Evolutionary conservation across 2,329 filamentous ascomycete species (phyloP).

Genomic region (Stemphylium lycopersici): DNA sequence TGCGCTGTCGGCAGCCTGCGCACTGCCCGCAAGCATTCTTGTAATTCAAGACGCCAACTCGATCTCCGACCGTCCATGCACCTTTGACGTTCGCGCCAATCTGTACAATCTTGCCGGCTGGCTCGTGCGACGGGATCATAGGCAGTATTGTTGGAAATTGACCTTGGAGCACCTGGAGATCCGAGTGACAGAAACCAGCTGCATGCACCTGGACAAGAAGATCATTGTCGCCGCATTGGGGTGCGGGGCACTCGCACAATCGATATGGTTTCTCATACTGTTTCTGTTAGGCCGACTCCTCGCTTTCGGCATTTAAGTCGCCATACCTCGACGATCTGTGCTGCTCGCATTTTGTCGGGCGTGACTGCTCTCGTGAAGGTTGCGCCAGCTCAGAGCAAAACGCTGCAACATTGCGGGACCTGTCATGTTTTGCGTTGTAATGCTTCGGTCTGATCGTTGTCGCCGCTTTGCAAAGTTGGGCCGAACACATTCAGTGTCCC

Average conservation of each 20-base stretch:
- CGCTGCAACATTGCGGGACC: not conserved
- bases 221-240: constrained; percentile 26
- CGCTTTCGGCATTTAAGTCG: constrained; percentile 13
- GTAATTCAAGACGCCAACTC: too few species aligned
- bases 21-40: too few species aligned
- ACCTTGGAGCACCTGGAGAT: too few species aligned
- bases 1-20: too few species aligned
- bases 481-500: not conserved
- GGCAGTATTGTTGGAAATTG: constrained; percentile 29
- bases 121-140: constrained; percentile 45
- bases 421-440: not conserved
- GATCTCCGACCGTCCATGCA: not conserved
- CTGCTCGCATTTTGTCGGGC: constrained; percentile 24
- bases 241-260: constrained; percentile 20
- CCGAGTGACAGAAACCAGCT: too few species aligned
- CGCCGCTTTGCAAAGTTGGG: not conserved
- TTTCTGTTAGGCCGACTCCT: not conserved
- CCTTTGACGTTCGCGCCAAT: constrained; percentile 33
- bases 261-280: constrained; percentile 27
- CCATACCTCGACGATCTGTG: constrained; percentile 24
- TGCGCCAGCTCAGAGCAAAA: not conserved
- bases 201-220: constrained; percentile 31
- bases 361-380: not conserved
- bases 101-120: constrained; percentile 38
- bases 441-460: not conserved